Percentiles rank a stretch among this genome's conserved stretches.
These are phyloP conservation scores for Penicillium canariense DNA, from an alignment of 495 filamentous ascomycete genomes.

Conservation along the genomic window DNA sequence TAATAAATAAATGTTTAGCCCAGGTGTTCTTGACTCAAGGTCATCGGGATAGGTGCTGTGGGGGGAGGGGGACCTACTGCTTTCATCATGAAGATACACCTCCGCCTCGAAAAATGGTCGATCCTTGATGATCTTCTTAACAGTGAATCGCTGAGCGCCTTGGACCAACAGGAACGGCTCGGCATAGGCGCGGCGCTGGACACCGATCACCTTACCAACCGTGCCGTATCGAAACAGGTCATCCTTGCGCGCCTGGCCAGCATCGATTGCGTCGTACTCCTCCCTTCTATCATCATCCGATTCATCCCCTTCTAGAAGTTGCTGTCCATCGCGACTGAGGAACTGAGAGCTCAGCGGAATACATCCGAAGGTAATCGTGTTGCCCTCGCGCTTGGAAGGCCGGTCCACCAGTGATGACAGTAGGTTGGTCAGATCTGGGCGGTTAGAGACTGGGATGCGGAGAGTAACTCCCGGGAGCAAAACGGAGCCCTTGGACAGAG, in stretches of 20 bases:
- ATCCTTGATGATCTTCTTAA: constrained; percentile 73
- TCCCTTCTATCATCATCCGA: constrained; percentile 38
- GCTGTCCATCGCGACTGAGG: constrained; percentile 66
- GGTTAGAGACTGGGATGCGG: constrained; percentile 71
- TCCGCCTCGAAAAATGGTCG: constrained; percentile 83
- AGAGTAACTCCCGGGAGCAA: constrained; percentile 79
- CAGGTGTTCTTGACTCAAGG: background rate
- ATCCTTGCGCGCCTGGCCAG: constrained; percentile 59
- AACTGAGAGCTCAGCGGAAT: constrained; percentile 72
- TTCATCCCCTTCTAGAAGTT: constrained; percentile 56
- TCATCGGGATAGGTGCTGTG: background rate
- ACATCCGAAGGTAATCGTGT: constrained; percentile 72
- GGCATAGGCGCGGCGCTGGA: constrained; percentile 74
- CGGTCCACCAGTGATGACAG: constrained; percentile 72
- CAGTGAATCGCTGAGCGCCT: constrained; percentile 71
- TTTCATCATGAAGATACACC: constrained; percentile 61
- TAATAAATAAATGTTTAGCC: constrained; percentile 19
- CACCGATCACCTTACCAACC: constrained; percentile 76
- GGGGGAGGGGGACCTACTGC: constrained; percentile 38
- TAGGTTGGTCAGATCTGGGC: constrained; percentile 78
- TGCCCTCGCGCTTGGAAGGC: constrained; percentile 60
- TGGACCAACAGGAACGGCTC: constrained; percentile 83
- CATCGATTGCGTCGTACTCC: constrained; percentile 49
- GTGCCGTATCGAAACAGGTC: constrained; percentile 77
- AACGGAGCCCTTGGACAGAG: constrained; percentile 68